phyloP scores from a whole-genome alignment of 2,329 filamentous ascomycete species.

The Aspergillus udagawae region DNA sequence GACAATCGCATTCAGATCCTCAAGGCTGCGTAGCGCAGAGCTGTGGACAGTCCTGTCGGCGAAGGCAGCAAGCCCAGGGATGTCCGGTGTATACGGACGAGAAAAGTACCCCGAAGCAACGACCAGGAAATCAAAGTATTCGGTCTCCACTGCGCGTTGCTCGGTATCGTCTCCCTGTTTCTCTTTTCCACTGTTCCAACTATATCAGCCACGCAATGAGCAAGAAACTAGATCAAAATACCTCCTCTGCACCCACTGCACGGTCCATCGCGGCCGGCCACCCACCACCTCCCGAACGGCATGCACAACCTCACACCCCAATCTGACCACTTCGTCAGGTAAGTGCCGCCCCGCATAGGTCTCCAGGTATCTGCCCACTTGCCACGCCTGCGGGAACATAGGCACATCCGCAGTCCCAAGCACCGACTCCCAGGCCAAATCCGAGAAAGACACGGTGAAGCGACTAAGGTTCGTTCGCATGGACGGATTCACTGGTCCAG shows the following conservation, averaged over 20 bases:
- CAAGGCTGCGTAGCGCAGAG: constrained; percentile 59
- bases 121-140: constrained; percentile 65
- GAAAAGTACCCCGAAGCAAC: constrained; percentile 76
- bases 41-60: constrained; percentile 61
- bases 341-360: constrained; percentile 61
- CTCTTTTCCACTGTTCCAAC: not conserved
- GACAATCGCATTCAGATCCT: constrained; percentile 18
- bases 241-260: constrained; percentile 28
- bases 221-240: constrained; percentile 1
- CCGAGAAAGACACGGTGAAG: constrained; percentile 61
- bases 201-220: not conserved
- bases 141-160: constrained; percentile 12
- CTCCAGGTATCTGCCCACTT: constrained; percentile 69
- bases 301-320: constrained; percentile 44
- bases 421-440: constrained; percentile 64
- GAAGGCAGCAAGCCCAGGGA: constrained; percentile 29
- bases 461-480: constrained; percentile 64
- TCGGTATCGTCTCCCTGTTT: not conserved
- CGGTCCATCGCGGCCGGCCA: constrained; percentile 35
- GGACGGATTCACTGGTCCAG: constrained; percentile 54
- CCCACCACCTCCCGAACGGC: constrained; percentile 18
- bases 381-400: constrained; percentile 71
- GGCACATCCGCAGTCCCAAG: constrained; percentile 44
- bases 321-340: constrained; percentile 41
- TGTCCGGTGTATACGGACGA: constrained; percentile 51